Evolutionary conservation across 176 grass and related monocot genomes (phyloP).

Genomic region (Carex parvula): DNA sequence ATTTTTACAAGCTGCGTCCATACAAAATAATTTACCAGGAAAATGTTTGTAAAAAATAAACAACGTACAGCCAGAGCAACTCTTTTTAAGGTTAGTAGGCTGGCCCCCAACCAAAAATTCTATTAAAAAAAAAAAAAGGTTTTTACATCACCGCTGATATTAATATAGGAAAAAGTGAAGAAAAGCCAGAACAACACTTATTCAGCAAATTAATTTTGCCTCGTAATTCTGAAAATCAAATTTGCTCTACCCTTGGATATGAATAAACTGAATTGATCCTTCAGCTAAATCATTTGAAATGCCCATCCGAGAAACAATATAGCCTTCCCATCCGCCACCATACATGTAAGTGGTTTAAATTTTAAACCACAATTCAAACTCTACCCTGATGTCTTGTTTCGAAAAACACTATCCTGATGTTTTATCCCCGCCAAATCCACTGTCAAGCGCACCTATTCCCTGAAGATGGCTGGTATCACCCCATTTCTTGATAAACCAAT

Average conservation of each 20-base stretch:
- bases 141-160: too few species aligned
- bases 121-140: too few species aligned
- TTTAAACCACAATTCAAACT: neutral
- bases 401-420: constrained; percentile 37
- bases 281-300: too few species aligned
- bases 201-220: neutral
- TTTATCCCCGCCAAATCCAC: constrained; percentile 69
- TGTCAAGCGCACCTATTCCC: constrained; percentile 43
- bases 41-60: neutral
- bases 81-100: too few species aligned
- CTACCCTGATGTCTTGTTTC: neutral
- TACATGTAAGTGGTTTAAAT: neutral
- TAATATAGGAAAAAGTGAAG: too few species aligned
- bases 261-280: too few species aligned
- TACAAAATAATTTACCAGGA: neutral
- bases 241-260: too few species aligned
- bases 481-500: constrained; percentile 59
- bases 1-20: neutral
- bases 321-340: too few species aligned
- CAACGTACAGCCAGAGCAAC: too few species aligned
- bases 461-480: constrained; percentile 64
- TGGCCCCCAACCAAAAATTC: too few species aligned
- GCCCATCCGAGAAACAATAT: too few species aligned
- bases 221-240: neutral
- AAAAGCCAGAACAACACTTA: too few species aligned